These are phyloP conservation scores for Sanguinoderma infundibulare DNA, from an alignment of 1,284 basidiomycete genomes.

Conservation along the genomic window DNA sequence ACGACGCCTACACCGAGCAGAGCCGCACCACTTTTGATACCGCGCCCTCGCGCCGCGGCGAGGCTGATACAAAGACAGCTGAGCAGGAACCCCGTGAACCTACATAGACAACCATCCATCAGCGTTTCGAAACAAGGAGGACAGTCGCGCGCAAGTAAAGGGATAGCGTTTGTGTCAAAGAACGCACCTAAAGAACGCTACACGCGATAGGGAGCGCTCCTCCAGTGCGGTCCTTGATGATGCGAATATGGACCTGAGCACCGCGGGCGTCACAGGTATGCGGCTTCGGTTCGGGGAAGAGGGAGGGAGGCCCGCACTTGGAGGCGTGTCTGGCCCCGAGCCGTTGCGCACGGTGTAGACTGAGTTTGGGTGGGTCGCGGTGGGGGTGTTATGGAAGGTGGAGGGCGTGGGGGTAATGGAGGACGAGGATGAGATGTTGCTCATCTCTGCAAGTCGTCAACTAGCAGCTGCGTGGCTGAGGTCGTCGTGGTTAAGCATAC, in stretches of 20 bases:
- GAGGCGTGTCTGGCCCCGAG: background rate
- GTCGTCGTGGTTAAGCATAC: background rate
- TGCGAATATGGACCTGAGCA: slow-evolving; percentile 79
- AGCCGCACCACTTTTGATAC: slow-evolving; percentile 63
- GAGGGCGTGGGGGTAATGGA: slow-evolving; percentile 30
- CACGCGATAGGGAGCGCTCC: slow-evolving; percentile 78
- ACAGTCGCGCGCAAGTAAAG: background rate
- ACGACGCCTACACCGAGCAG: slow-evolving; percentile 60
- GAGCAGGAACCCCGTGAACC: slow-evolving; percentile 78
- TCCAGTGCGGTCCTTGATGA: slow-evolving; percentile 79
- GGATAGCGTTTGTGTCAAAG: background rate
- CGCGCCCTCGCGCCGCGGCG: slow-evolving; percentile 68
- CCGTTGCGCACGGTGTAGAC: slow-evolving; percentile 15
- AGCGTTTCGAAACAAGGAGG: background rate
- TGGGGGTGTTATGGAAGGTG: slow-evolving; percentile 29
- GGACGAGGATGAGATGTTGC: slow-evolving; percentile 33
- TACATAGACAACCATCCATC: slow-evolving; percentile 30
- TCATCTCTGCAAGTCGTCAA: slow-evolving; percentile 22
- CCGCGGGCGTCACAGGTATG: slow-evolving; percentile 81
- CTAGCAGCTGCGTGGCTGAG: background rate
- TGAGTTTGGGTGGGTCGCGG: slow-evolving; percentile 23
- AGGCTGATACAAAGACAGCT: slow-evolving; percentile 81
- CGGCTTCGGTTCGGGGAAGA: slow-evolving; percentile 47
- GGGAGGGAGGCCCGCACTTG: slow-evolving; percentile 19
- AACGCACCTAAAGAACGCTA: slow-evolving; percentile 80